Conservation (phyloP, 345 rosid genomes). For the Bruguiera gymnorhiza region DNA sequence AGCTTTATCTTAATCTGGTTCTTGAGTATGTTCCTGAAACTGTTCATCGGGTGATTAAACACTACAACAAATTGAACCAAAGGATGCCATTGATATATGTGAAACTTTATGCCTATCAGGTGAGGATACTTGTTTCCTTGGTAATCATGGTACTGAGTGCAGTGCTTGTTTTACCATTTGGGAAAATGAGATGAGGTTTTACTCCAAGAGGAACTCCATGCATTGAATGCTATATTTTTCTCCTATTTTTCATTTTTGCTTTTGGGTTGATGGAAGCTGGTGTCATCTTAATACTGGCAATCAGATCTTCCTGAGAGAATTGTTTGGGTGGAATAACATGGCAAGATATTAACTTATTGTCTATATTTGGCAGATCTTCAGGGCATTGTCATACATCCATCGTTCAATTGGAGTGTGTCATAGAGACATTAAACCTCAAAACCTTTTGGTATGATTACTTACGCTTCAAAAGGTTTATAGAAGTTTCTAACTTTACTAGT, state of each 20-base stretch:
- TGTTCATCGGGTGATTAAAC: constrained; percentile 87
- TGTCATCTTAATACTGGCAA: background rate
- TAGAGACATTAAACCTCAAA: constrained; percentile 98
- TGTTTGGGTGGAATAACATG: background rate
- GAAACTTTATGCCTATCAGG: constrained; percentile 94
- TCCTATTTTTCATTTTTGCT: background rate
- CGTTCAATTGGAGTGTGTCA: constrained; percentile 84
- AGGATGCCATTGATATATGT: constrained; percentile 89
- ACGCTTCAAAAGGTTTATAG: background rate
- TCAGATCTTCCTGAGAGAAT: background rate
- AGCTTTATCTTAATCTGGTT: constrained; percentile 91
- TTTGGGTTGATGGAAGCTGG: background rate
- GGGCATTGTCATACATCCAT: constrained; percentile 91
- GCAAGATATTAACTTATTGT: constrained; percentile 8
- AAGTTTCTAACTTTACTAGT: background rate
- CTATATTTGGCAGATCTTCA: constrained; percentile 64
- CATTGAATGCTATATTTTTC: too few relatives aligned
- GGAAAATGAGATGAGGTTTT: too few relatives aligned
- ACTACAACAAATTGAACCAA: constrained; percentile 84
- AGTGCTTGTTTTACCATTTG: too few relatives aligned
- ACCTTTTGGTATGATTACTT: constrained; percentile 65
- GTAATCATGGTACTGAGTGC: too few relatives aligned
- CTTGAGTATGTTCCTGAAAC: constrained; percentile 98
- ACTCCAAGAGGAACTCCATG: too few relatives aligned
- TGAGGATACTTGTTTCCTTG: constrained; percentile 12